phyloP scores from a whole-genome alignment of 441 rosid genomes.

The Syzygium malaccense region DNA sequence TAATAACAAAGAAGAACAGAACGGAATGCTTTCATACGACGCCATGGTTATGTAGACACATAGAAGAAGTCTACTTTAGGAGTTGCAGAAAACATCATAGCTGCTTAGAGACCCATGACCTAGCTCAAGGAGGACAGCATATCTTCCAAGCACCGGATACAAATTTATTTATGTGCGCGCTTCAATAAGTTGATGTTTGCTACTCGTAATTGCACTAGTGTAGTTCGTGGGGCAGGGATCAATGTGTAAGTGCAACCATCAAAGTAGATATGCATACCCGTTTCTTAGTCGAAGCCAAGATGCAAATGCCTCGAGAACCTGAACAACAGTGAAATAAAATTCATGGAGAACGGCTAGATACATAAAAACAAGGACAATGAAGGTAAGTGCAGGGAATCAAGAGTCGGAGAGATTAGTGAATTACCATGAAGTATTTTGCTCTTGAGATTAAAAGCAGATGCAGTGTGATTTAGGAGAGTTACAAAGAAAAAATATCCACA shows the following conservation, averaged over 20 bases:
- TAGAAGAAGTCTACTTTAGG: not conserved
- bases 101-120: not conserved
- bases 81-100: not conserved
- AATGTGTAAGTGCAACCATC: not conserved
- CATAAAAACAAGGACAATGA: not conserved
- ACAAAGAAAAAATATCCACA: not conserved
- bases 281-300: constrained; percentile 97
- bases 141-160: not conserved
- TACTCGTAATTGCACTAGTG: not conserved
- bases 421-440: not conserved
- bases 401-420: not conserved
- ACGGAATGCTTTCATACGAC: not conserved
- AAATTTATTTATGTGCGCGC: not conserved
- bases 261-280: constrained; percentile 39
- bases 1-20: not conserved
- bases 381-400: not conserved
- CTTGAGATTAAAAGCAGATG: not conserved
- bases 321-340: constrained; percentile 22
- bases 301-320: constrained; percentile 99
- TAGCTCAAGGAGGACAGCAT: not conserved
- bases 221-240: not conserved
- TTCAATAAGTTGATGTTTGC: not conserved
- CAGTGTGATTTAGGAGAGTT: not conserved
- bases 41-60: not conserved
- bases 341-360: not conserved